Evolutionary conservation across 164 flowering plant genomes (phyloP), one percentile per base, ranked within the genome.

Genomic region (Vitis rotundifolia): DNA sequence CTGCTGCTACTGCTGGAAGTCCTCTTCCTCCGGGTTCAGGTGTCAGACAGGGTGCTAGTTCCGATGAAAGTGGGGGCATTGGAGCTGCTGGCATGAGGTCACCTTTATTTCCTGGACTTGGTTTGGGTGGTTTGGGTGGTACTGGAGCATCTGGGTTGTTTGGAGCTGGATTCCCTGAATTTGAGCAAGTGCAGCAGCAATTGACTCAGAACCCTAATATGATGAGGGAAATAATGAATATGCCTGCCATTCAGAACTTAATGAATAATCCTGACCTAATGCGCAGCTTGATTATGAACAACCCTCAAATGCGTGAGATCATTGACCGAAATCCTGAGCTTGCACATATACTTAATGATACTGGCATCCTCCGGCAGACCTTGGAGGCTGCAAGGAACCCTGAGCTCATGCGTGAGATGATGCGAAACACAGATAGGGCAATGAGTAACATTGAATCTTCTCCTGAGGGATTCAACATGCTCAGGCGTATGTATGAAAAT

Each of bases 341-440:
- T 69, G 98, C 82, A 3, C 97, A 93, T 72, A 76, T 93, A 71
- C 92, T 93, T 18, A 93, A 91, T 83, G 98, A 93, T 68, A 96
- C 98, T 22, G 80, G 87, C 55, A 86, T 85, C 61, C 88, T 93
- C n/a, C 84, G 94, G 1, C 98, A 91, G 80, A 93, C 98, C 5
- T 64, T 93, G 60, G 98, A 93, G 76, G 93, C 95, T 69, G 94
- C 98, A 15, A 83, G 97, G 74, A 93, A 91, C 76, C 98, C 98
- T 68, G 98, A 93, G 71, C 88, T 93, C 29, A 93, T 91, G 98
- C 92, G 98, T 29, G 98, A 93, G 80, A 93, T 93, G 98, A 91
- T 93, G 97, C 86, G 98, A 28, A 91, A 93, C 78, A 93, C 97
- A 67, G 98, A 93, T 76, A 84, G 98, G 78, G 98, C 98, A n/a